phyloP scores from a whole-genome alignment of 2,329 filamentous ascomycete genomes.

The Xylaria sp. region DNA sequence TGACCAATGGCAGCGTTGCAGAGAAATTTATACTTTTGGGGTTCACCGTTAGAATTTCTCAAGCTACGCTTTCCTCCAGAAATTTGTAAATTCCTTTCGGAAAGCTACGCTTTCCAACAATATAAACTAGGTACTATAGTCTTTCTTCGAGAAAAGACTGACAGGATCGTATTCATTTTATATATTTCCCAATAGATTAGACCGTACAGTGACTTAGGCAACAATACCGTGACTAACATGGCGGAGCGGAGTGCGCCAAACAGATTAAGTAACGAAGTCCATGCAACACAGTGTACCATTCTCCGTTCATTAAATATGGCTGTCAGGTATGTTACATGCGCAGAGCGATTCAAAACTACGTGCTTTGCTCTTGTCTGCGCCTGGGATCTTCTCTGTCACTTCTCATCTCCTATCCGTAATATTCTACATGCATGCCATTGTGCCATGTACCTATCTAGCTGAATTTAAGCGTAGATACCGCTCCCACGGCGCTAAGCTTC shows the following conservation, averaged over 20 bases:
- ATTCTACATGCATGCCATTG: neutral
- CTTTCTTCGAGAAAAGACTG: neutral
- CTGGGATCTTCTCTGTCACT: neutral
- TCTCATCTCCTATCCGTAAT: neutral
- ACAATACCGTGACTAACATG: neutral
- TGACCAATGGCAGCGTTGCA: no score
- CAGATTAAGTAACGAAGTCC: neutral
- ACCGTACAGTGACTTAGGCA: neutral
- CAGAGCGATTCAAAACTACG: neutral
- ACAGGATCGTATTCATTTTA: neutral
- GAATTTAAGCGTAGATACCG: neutral
- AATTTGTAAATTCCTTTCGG: no score
- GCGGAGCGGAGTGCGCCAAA: neutral
- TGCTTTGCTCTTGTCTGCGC: neutral
- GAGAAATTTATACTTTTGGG: no score
- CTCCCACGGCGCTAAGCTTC: neutral
- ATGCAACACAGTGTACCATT: neutral
- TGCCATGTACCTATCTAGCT: neutral
- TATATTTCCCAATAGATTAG: neutral
- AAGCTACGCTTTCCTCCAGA: no score
- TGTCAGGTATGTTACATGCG: neutral
- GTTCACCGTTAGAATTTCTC: no score
- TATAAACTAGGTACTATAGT: neutral
- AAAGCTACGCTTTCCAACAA: no score
- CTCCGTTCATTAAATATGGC: neutral